Evolutionary conservation across 331 rosid species (phyloP), one percentile per base, ranked within the genome.

Genomic region (Pyracantha coccinea): DNA sequence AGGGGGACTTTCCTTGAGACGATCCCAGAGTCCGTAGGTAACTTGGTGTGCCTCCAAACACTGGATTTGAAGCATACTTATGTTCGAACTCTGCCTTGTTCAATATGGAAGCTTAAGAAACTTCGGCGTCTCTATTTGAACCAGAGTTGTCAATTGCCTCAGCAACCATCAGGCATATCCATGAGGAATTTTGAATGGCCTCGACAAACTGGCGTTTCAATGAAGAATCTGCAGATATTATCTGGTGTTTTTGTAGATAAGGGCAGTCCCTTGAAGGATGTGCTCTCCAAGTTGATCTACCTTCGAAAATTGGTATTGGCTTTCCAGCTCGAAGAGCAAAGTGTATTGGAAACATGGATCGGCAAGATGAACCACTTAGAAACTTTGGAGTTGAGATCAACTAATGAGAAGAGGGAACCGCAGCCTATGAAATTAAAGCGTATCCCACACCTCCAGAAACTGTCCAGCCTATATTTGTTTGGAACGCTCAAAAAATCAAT

Each of bases 61-160:
- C 71, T 74, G 14, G 83, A 79, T 47, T 45, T 79, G 69, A 73
- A 79, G 76, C 71, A 47, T 50, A 69, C 79, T 23, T 7, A 8
- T 25, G 15, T 80, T 25, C 21, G 8, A 15, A 27, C n/a, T 38
- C 66, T 80, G 7, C 67, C 72, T 15, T 16, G 27, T n/a, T 74
- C 76, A 12, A 31, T 74, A 2, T 60, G 65, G 71, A 74, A 74
- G 24, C 71, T 74, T 35, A 47, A 74, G 67, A 60, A 58, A 15
- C 79, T 68, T 50, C 47, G 27, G 50, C 69, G 62, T 29, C 66
- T 74, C 6, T 41, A 80, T 38, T 69, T 69, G 66, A 15, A 80
- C 60, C 33, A 69, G 24, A 21, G 7, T 9, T 32, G 4, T 27
- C 33, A 58, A 45, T 28, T 11, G 55, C 15, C 50, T 52, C 32